These are phyloP conservation scores for Phytophthora litchii DNA, from an alignment of 352 stramenopile genomes.

Conservation along the genomic window DNA sequence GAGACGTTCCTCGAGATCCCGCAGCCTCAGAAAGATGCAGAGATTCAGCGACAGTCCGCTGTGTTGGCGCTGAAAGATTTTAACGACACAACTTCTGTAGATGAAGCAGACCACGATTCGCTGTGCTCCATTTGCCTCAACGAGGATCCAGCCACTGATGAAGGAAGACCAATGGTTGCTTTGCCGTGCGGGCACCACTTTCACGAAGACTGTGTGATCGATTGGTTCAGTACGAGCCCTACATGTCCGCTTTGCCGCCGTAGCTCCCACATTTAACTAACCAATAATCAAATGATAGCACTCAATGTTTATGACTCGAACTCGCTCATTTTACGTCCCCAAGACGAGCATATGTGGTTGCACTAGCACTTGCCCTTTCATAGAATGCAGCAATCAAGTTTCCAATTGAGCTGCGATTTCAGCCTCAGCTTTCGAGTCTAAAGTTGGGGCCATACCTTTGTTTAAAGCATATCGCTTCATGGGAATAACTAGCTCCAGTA, in stretches of 20 bases:
- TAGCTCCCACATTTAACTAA: constrained; percentile 11
- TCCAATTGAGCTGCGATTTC: too few relatives aligned
- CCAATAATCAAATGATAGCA: background rate
- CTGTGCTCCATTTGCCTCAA: constrained; percentile 62
- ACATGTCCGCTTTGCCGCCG: constrained; percentile 64
- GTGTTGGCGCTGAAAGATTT: constrained; percentile 62
- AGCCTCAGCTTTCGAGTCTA: too few relatives aligned
- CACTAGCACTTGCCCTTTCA: too few relatives aligned
- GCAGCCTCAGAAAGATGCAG: constrained; percentile 47
- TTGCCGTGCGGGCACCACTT: constrained; percentile 65
- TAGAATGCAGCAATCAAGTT: too few relatives aligned
- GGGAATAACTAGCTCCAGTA: too few relatives aligned
- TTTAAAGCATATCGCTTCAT: too few relatives aligned
- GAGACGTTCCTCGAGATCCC: constrained; percentile 59
- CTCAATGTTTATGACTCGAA: background rate
- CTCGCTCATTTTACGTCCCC: too few relatives aligned
- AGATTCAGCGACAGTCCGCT: constrained; percentile 43
- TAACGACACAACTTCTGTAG: constrained; percentile 8
- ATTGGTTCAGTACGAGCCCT: constrained; percentile 67
- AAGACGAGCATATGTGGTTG: too few relatives aligned
- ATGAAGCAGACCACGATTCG: constrained; percentile 14
- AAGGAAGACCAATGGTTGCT: constrained; percentile 36
- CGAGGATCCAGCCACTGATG: constrained; percentile 33
- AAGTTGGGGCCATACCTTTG: too few relatives aligned
- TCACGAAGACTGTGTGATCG: constrained; percentile 74